phyloP scores from a whole-genome alignment of 2,329 filamentous ascomycete species.

The Neonectria hederae region DNA sequence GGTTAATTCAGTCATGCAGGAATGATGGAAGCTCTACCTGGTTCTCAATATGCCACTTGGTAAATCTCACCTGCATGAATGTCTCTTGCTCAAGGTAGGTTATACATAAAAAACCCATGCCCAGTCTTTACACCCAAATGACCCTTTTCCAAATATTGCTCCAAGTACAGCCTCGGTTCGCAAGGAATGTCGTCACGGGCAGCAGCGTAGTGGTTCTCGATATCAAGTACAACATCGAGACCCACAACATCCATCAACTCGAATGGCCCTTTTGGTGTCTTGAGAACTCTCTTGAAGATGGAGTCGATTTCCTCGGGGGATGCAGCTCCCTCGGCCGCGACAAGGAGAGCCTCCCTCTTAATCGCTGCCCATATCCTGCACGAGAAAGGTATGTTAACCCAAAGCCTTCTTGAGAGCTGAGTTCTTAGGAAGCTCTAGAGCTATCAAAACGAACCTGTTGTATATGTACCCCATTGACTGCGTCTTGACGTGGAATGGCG shows the following conservation, averaged over 20 bases:
- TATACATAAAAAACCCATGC: conserved; percentile 42
- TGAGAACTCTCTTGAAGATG: conserved; percentile 44
- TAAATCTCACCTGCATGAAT: no score
- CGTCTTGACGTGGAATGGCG: conserved; percentile 43
- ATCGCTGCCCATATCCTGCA: conserved; percentile 47
- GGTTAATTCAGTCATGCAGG: no score
- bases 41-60: no score
- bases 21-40: no score
- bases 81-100: no score
- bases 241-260: conserved; percentile 47
- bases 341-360: conserved; percentile 44
- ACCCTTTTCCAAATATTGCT: conserved; percentile 35
- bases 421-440: neutral
- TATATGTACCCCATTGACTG: conserved; percentile 47
- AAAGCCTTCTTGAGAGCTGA: neutral
- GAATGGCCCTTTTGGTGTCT: conserved; percentile 45
- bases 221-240: conserved; percentile 44
- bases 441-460: conserved; percentile 34
- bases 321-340: conserved; percentile 44
- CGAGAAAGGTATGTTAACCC: neutral
- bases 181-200: conserved; percentile 36
- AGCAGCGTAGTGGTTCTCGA: conserved; percentile 46
- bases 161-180: conserved; percentile 40
- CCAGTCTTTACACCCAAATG: conserved; percentile 45
- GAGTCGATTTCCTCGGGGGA: conserved; percentile 45